Percentiles rank a stretch among this genome's conserved stretches.
phyloP scores from a whole-genome alignment of 176 grass and related monocot genomes.

The Carex kokanica region DNA sequence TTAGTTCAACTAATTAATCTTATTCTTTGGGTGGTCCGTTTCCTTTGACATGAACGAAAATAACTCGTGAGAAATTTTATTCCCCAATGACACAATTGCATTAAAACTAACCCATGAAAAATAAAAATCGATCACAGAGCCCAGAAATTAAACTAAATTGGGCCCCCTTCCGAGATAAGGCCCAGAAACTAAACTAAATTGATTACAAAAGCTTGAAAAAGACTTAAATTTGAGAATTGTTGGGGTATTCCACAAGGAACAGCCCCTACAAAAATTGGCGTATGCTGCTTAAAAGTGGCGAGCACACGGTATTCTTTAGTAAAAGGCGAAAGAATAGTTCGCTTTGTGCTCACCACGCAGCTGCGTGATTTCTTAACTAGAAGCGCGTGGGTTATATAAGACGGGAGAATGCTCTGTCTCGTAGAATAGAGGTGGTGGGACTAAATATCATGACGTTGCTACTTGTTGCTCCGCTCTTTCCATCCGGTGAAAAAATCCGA shows the following conservation, averaged over 20 bases:
- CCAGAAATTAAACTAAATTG: too few species aligned
- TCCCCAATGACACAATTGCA: too few species aligned
- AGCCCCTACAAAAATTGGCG: constrained; percentile 16
- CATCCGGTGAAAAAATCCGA: background rate
- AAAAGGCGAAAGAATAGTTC: constrained; percentile 72
- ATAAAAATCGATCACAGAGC: too few species aligned
- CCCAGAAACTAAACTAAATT: too few species aligned
- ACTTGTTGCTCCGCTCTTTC: background rate
- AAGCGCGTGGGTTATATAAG: background rate
- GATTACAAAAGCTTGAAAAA: too few species aligned
- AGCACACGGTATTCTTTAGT: constrained; percentile 73
- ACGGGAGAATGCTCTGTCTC: background rate
- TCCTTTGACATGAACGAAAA: too few species aligned
- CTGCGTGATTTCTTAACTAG: background rate
- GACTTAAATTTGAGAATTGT: background rate
- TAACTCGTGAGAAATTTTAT: too few species aligned
- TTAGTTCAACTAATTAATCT: too few species aligned
- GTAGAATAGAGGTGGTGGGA: background rate
- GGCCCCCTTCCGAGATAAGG: too few species aligned
- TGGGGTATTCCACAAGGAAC: background rate
- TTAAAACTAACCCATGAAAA: too few species aligned
- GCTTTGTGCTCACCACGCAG: constrained; percentile 63
- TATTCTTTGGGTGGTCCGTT: too few species aligned
- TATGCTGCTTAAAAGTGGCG: constrained; percentile 24
- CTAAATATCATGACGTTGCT: background rate